A percentile compares a stretch with the other conserved stretches of the same genome.
These are phyloP conservation scores for Postia placenta DNA, from an alignment of 768 basidiomycete species.

Conservation along the genomic window DNA sequence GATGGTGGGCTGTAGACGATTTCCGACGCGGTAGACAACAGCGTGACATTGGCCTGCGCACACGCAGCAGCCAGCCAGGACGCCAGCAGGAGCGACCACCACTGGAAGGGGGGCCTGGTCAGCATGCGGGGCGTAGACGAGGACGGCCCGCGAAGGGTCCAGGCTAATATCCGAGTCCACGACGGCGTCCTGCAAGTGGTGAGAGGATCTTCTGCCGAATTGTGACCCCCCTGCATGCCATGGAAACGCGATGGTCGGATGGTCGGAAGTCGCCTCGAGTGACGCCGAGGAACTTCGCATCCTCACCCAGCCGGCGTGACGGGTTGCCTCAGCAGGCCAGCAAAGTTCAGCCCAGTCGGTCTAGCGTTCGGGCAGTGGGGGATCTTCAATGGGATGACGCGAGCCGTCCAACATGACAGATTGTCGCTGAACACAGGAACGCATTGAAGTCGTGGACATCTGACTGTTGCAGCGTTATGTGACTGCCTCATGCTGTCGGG, in stretches of 20 bases:
- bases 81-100: conserved; percentile 7
- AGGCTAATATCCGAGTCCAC: conserved; percentile 1
- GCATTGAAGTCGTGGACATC: too few species aligned
- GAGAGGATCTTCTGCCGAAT: neutral
- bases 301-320: too few species aligned
- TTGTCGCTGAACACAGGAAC: too few species aligned
- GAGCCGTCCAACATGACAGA: too few species aligned
- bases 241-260: conserved; percentile 3
- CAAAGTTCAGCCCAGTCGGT: too few species aligned
- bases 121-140: conserved; percentile 1
- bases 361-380: too few species aligned
- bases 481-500: too few species aligned
- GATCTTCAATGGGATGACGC: too few species aligned
- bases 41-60: conserved; percentile 14
- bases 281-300: neutral
- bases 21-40: conserved; percentile 15
- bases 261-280: too few species aligned
- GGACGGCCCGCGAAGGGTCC: neutral
- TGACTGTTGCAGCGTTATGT: too few species aligned
- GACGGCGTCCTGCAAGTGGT: neutral
- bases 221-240: neutral
- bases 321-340: too few species aligned
- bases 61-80: neutral
- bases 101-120: conserved; percentile 2
- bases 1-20: conserved; percentile 17